A percentile compares a stretch with the other conserved stretches of the same genome.
Conservation (phyloP, 2,329 filamentous ascomycete genomes). For the Aaosphaeria arxii region DNA sequence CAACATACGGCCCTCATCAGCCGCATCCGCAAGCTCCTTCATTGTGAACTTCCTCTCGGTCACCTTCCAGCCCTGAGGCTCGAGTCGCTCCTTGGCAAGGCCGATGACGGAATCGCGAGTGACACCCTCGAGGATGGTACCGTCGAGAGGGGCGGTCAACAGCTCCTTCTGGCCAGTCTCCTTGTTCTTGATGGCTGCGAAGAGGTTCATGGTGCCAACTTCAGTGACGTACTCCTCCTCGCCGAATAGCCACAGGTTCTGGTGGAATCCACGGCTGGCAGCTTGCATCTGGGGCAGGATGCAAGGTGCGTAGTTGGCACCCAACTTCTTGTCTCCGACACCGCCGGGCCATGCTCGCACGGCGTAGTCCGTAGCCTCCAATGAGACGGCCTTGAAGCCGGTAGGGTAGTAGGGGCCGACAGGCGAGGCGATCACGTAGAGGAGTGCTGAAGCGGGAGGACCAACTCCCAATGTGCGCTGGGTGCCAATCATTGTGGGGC, state of each 20-base stretch:
- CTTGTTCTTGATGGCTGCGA: slow-evolving; percentile 80
- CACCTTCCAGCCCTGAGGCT: slow-evolving; percentile 82
- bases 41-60: slow-evolving; percentile 91
- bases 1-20: slow-evolving; percentile 78
- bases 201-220: slow-evolving; percentile 99
- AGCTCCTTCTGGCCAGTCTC: slow-evolving; percentile 88
- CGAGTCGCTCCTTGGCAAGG: slow-evolving; percentile 79
- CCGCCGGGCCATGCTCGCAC: slow-evolving; percentile 97
- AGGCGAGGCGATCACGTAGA: slow-evolving; percentile 93
- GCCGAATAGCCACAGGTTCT: slow-evolving; percentile 97
- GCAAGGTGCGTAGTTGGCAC: slow-evolving; percentile 98
- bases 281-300: slow-evolving; percentile 95
- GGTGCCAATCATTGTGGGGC: slow-evolving; percentile 95
- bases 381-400: slow-evolving; percentile 93
- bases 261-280: slow-evolving; percentile 87
- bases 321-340: slow-evolving; percentile 96
- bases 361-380: slow-evolving; percentile 95
- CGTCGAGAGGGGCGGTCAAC: slow-evolving; percentile 91
- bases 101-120: slow-evolving; percentile 87
- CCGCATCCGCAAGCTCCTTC: slow-evolving; percentile 76
- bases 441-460: slow-evolving; percentile 83
- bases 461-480: slow-evolving; percentile 91
- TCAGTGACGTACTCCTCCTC: slow-evolving; percentile 95
- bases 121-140: slow-evolving; percentile 93
- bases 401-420: slow-evolving; percentile 98